phyloP scores from a whole-genome alignment of 1,284 basidiomycete species.

The Ceratobasidium sp. region DNA sequence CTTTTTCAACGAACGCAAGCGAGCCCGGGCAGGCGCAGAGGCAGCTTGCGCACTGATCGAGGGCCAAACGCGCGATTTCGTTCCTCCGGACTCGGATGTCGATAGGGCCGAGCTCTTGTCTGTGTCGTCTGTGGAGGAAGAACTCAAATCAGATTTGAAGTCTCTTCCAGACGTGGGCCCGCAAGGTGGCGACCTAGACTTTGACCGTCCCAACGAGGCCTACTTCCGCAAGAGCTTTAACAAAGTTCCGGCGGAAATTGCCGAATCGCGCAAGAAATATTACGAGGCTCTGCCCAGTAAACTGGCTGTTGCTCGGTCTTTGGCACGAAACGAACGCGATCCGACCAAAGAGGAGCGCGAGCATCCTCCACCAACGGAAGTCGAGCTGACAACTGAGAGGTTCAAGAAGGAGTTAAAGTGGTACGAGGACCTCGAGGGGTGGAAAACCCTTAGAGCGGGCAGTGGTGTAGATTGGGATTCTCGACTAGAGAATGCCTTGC shows the following conservation, averaged over 20 bases:
- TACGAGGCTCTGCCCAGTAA: slow-evolving; percentile 77
- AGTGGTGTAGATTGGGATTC: slow-evolving; percentile 79
- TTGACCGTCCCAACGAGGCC: slow-evolving; percentile 72
- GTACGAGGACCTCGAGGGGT: slow-evolving; percentile 79
- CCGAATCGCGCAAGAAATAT: slow-evolving; percentile 77
- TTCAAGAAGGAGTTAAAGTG: slow-evolving; percentile 88
- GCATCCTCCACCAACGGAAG: slow-evolving; percentile 87
- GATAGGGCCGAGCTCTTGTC: slow-evolving; percentile 12
- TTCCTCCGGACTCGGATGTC: slow-evolving; percentile 48
- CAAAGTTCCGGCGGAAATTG: slow-evolving; percentile 68
- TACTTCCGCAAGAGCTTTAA: slow-evolving; percentile 75
- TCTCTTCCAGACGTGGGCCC: slow-evolving; percentile 24
- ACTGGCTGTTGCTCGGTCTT: slow-evolving; percentile 78
- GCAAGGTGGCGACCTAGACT: slow-evolving; percentile 70
- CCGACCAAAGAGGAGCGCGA: slow-evolving; percentile 84
- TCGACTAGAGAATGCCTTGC: slow-evolving; percentile 71
- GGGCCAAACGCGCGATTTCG: slow-evolving; percentile 71
- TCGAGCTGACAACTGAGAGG: slow-evolving; percentile 84
- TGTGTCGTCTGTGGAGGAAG: slow-evolving; percentile 24
- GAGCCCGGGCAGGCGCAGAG: slow-evolving; percentile 82
- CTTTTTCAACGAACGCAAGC: slow-evolving; percentile 91
- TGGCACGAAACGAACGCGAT: slow-evolving; percentile 81
- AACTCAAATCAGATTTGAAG: slow-evolving; percentile 19
- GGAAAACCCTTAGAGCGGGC: slow-evolving; percentile 76
- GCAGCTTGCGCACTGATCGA: slow-evolving; percentile 81